These are phyloP conservation scores for Rhododendron mucronatum DNA, from an alignment of 148 eudicot species.

Conservation along the genomic window DNA sequence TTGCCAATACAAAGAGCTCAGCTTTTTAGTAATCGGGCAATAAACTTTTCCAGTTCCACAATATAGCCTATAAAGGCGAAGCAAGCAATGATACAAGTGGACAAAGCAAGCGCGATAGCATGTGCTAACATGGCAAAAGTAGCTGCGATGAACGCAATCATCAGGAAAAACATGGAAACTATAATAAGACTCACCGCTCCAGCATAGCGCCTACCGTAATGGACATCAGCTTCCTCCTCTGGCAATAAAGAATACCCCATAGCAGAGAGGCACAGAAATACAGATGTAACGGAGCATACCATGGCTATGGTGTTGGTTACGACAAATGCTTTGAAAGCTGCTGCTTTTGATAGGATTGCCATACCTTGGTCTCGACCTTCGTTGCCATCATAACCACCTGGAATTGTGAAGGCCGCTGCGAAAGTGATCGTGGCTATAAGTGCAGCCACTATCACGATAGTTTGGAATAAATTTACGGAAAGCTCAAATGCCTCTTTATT, in stretches of 20 bases:
- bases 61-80: background rate
- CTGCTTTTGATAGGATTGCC: background rate
- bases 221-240: too few relatives aligned
- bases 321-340: background rate
- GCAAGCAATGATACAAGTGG: background rate
- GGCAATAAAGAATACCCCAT: background rate
- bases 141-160: background rate
- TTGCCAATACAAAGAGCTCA: too few relatives aligned
- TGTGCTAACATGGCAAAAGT: background rate
- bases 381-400: background rate
- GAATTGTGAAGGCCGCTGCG: background rate
- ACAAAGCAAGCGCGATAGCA: background rate
- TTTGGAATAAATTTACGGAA: too few relatives aligned
- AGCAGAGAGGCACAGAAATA: background rate
- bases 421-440: background rate
- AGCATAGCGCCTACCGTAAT: fast-evolving
- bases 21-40: too few relatives aligned
- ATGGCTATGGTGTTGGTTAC: background rate
- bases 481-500: too few relatives aligned
- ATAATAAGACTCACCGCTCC: background rate
- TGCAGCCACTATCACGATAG: background rate
- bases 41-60: too few relatives aligned
- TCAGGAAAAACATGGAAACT: background rate
- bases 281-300: background rate
- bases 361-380: background rate